Evolutionary conservation across 2,329 filamentous ascomycete species (phyloP).

Genomic region (Fusarium acutatum): DNA sequence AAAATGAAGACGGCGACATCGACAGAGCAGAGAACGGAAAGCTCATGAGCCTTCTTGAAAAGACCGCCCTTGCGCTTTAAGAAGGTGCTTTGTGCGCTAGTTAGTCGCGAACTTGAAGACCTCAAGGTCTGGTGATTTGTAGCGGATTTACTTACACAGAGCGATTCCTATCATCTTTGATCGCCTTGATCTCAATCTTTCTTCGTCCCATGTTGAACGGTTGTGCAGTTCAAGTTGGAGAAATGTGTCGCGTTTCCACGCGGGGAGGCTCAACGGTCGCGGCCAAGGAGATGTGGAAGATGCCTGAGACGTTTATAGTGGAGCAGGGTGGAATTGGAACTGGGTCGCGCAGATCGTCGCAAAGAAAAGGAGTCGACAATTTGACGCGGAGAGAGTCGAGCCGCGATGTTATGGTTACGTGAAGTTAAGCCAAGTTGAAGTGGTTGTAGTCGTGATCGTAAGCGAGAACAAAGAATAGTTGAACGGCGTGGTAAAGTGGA

Average conservation of each 20-base stretch:
- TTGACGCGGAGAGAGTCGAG: conserved; percentile 7
- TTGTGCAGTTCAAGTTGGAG: conserved; percentile 21
- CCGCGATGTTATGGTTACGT: conserved; percentile 7
- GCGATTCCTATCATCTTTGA: conserved; percentile 97
- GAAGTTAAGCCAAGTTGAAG: not conserved
- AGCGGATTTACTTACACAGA: conserved; percentile 79
- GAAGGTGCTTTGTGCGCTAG: conserved; percentile 75
- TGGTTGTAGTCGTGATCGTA: conserved; percentile 15
- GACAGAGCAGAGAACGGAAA: conserved; percentile 96
- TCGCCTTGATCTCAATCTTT: conserved; percentile 99
- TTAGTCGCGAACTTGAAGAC: conserved; percentile 26
- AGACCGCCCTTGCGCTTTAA: conserved; percentile 98
- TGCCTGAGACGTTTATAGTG: not conserved
- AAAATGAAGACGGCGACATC: conserved; percentile 99
- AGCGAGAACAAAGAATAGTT: conserved; percentile 33
- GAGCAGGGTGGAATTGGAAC: conserved; percentile 8
- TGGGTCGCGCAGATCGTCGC: conserved; percentile 15
- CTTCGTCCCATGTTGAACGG: conserved; percentile 80
- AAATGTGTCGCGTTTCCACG: conserved; percentile 35
- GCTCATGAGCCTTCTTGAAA: conserved; percentile 99
- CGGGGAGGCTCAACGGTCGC: conserved; percentile 25
- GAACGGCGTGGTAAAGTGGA: conserved; percentile 18
- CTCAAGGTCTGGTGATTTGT: not conserved
- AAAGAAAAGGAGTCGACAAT: not conserved
- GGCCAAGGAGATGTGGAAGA: conserved; percentile 21